Conservation (phyloP, 768 basidiomycete species). For the Agaricus blazei region DNA sequence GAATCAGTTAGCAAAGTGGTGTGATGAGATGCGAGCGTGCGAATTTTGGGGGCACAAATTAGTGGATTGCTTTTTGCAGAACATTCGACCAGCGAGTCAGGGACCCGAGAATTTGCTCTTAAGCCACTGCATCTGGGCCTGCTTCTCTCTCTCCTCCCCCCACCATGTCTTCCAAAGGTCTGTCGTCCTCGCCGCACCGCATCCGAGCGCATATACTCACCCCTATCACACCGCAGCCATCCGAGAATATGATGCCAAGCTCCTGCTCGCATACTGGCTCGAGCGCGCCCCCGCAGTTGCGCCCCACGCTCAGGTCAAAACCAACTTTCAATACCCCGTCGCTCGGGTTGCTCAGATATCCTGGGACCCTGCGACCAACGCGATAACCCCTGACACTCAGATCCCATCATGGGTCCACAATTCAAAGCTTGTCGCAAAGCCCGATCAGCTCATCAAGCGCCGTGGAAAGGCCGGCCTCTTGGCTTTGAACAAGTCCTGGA, state of each 20-base stretch:
- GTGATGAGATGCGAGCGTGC: slow-evolving; percentile 15
- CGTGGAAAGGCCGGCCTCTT: slow-evolving; percentile 97
- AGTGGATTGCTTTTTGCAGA: slow-evolving; percentile 15
- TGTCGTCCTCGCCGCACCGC: slow-evolving; percentile 7
- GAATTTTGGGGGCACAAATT: slow-evolving; percentile 26
- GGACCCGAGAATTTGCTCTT: slow-evolving; percentile 12
- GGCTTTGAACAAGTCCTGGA: slow-evolving; percentile 90
- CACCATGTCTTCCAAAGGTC: slow-evolving; percentile 45
- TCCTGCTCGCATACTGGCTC: slow-evolving; percentile 96
- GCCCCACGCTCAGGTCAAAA: slow-evolving; percentile 46
- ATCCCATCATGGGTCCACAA: slow-evolving; percentile 80
- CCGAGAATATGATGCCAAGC: slow-evolving; percentile 98
- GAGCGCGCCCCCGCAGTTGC: slow-evolving; percentile 81
- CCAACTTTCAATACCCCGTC: slow-evolving; percentile 58
- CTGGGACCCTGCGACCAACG: slow-evolving; percentile 69
- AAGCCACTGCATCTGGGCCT: slow-evolving; percentile 14
- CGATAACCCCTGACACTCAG: slow-evolving; percentile 45
- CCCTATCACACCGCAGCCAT: slow-evolving; percentile 41
- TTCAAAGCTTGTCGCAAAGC: slow-evolving; percentile 90
- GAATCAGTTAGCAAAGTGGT: not conserved
- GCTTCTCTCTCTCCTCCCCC: slow-evolving; percentile 17
- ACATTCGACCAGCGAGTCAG: slow-evolving; percentile 20
- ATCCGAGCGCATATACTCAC: slow-evolving; percentile 7
- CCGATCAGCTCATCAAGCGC: slow-evolving; percentile 98
- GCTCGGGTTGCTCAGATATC: slow-evolving; percentile 84